phyloP scores from a whole-genome alignment of 2,329 filamentous ascomycete species.

The Scedosporium apiospermum region DNA sequence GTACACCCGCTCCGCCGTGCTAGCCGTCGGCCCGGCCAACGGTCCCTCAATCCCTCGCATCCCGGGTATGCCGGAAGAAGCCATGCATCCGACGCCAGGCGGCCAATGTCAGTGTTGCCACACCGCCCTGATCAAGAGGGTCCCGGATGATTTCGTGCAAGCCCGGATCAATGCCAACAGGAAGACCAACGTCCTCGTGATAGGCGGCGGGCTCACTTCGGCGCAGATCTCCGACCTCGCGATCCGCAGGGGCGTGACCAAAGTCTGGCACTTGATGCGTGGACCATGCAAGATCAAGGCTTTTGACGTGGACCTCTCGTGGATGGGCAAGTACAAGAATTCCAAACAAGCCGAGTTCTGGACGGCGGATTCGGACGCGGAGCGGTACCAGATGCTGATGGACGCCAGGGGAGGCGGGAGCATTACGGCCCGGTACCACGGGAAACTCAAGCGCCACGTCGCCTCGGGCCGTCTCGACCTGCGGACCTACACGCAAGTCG shows the following conservation, averaged over 20 bases:
- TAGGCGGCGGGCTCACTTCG: constrained; percentile 69
- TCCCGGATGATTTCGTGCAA: constrained; percentile 44
- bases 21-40: constrained; percentile 63
- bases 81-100: constrained; percentile 1
- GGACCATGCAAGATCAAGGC: constrained; percentile 54
- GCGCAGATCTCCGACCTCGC: constrained; percentile 63
- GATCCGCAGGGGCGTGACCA: constrained; percentile 53
- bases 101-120: constrained; percentile 42
- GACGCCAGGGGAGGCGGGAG: constrained; percentile 66
- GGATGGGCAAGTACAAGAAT: constrained; percentile 79
- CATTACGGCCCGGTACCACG: constrained; percentile 59
- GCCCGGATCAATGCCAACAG: constrained; percentile 38
- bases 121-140: constrained; percentile 51
- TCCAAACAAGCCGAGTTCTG: constrained; percentile 68
- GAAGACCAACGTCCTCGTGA: constrained; percentile 56
- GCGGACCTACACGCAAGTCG: constrained; percentile 47
- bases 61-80: constrained; percentile 19
- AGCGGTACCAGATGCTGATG: constrained; percentile 57
- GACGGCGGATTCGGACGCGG: constrained; percentile 61
- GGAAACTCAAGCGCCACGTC: constrained; percentile 53
- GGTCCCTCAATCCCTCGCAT: constrained; percentile 37
- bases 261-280: constrained; percentile 63
- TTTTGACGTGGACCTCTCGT: constrained; percentile 67
- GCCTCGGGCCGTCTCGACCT: constrained; percentile 42
- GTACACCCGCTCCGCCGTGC: constrained; percentile 53